Conservation (phyloP, 2,329 filamentous ascomycete species). For the Trichoderma sp. region DNA sequence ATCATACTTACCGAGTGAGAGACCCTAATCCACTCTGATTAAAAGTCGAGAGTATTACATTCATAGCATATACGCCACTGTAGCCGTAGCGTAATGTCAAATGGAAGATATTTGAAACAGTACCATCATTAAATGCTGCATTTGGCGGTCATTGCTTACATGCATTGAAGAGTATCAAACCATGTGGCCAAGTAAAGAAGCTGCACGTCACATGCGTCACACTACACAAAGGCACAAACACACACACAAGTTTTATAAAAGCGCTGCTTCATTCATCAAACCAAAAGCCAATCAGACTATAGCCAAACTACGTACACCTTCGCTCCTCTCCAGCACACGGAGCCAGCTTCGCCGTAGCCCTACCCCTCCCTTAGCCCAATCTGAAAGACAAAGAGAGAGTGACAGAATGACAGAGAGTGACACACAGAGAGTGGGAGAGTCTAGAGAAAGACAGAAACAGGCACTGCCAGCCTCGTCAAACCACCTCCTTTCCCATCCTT, state of each 20-base stretch:
- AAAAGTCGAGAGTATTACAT: not conserved
- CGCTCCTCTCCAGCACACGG: not conserved
- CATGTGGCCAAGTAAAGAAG: not conserved
- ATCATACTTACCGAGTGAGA: too few species aligned
- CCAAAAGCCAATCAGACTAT: constrained; percentile 21
- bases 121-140: not conserved
- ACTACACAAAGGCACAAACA: too few species aligned
- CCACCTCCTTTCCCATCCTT: not conserved
- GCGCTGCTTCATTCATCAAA: constrained; percentile 28
- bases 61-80: too few species aligned
- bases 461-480: not conserved
- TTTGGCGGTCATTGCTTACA: not conserved
- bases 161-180: too few species aligned
- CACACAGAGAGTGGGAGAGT: not conserved
- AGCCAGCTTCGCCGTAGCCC: not conserved
- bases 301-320: constrained; percentile 21
- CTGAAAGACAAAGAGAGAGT: not conserved
- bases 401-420: too few species aligned
- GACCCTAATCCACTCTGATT: not conserved
- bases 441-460: not conserved
- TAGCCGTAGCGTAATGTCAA: too few species aligned
- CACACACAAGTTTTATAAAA: constrained; percentile 2
- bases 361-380: not conserved
- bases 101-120: too few species aligned
- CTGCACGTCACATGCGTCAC: not conserved